These are phyloP conservation scores for Gleditsia sinensis DNA, from an alignment of 306 rosid genomes.

Conservation along the genomic window DNA sequence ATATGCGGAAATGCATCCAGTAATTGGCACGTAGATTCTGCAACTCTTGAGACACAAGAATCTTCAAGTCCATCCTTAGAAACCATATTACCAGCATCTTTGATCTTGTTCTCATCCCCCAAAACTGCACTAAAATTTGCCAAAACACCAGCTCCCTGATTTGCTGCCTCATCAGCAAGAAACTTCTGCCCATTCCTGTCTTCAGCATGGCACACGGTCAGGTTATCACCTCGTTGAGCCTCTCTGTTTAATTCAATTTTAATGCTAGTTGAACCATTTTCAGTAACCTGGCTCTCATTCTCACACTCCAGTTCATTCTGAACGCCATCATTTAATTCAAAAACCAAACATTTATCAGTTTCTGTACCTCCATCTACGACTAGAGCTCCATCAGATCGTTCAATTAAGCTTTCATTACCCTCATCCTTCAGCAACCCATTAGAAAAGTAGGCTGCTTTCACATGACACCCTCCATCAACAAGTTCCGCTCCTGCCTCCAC, in stretches of 20 bases:
- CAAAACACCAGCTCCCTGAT: not conserved
- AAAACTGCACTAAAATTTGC: not conserved
- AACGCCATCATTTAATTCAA: slow-evolving; percentile 30
- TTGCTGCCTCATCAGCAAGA: slow-evolving; percentile 1
- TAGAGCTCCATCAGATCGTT: too few relatives aligned
- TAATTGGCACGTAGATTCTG: slow-evolving; percentile 15
- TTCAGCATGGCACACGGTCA: not conserved
- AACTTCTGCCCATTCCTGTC: not conserved
- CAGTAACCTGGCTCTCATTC: slow-evolving; percentile 17
- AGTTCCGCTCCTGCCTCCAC: slow-evolving; percentile 33
- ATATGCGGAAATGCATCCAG: slow-evolving; percentile 10
- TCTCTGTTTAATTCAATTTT: slow-evolving; percentile 16
- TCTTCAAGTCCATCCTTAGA: slow-evolving; percentile 8
- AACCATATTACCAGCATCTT: slow-evolving; percentile 28
- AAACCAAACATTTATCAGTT: too few relatives aligned
- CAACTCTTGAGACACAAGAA: not conserved
- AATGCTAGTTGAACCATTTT: not conserved
- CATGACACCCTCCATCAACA: slow-evolving; percentile 33
- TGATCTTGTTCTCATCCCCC: slow-evolving; percentile 14
- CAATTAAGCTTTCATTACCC: not conserved
- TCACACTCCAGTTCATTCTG: slow-evolving; percentile 9
- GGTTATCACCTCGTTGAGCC: slow-evolving; percentile 23
- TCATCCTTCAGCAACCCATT: slow-evolving; percentile 21
- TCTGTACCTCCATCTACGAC: too few relatives aligned
- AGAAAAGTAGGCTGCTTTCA: not conserved